Base-by-base conservation (phyloP, 352 stramenopile species). In the Blastocystis sp. region DNA sequence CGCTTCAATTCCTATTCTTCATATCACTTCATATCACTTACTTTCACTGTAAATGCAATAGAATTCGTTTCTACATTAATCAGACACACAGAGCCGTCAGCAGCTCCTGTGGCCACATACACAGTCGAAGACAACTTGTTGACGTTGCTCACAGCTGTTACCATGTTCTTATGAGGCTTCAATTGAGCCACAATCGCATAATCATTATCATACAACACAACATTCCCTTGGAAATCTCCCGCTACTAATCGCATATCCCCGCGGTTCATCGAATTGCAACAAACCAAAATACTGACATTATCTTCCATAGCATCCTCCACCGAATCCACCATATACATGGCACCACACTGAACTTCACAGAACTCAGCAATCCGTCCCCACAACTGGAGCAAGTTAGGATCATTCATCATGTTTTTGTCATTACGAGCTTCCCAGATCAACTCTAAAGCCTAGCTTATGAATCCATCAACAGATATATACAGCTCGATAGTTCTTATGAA, bases 91-190 rank as follows among this genome's bases (percentile, higher is more conserved):
- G 71, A 83, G 3, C 71, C 71, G 35, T 83, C 71, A 4, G 46
- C 71, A n/a, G 71, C 71, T 37, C 71, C 71, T 27, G 71, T 83
- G 46, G 71, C 71, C 51, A 83, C 71, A 24, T 65, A 63, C 5
- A 3, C 21, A 19, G 49, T 49, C 1, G 14, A 14, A 1, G 14
- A 9, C 4, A 83, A 32, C 49, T 83, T 83, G 24, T 9, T 12
- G 21, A 83, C 42, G 21, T 32, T 63, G 49, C 46, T 66, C 14
- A 83, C 66, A 16, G 71, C 46, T 7, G 71, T 83, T 37, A 83
- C 71, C 71, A 83, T 83, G 49, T 83, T 83, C 71, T 42, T 65
- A 56, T 83, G 71, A 19, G 54, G 46, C 54, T 83, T 83, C 71
- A 63, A 24, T 27, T 59, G 46, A 27, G 56, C 27, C 21, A 83